Evolutionary conservation across 2,329 filamentous ascomycete genomes (phyloP).

Genomic region (Monilinia laxa): DNA sequence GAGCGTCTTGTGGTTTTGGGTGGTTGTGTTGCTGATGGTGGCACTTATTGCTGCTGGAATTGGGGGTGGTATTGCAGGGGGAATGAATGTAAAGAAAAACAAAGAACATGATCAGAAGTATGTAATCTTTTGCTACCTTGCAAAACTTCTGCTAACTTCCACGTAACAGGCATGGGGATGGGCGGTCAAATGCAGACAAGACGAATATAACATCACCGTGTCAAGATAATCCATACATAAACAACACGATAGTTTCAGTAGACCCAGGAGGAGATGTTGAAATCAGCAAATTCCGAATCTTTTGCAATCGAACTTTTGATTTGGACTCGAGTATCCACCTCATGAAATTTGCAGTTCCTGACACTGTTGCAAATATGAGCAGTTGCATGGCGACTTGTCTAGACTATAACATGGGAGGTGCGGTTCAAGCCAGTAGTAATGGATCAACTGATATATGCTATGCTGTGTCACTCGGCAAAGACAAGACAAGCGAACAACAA

Average conservation of each 20-base stretch:
- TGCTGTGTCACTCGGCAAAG: neutral
- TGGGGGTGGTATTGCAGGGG: neutral
- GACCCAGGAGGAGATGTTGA: neutral
- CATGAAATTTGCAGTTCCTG: neutral
- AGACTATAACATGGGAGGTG: neutral
- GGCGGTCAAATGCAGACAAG: neutral
- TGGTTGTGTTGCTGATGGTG: neutral
- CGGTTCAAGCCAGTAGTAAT: too few relatives aligned
- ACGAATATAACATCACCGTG: neutral
- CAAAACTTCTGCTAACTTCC: neutral
- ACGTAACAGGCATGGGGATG: neutral
- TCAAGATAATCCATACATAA: neutral
- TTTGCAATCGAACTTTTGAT: constrained; percentile 12
- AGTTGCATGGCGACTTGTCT: neutral
- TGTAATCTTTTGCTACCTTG: neutral
- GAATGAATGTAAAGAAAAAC: neutral
- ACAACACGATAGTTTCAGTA: neutral
- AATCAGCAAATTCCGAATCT: neutral
- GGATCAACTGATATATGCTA: neutral
- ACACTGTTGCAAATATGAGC: neutral
- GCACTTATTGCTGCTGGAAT: constrained; percentile 2
- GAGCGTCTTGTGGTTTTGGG: constrained; percentile 8
- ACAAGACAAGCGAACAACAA: neutral
- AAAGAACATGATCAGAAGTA: neutral
- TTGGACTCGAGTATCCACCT: neutral